Percentiles rank a stretch among this genome's conserved stretches.
These are phyloP conservation scores for Gastrodia elata DNA, from an alignment of 106 monocot species.

Conservation along the genomic window DNA sequence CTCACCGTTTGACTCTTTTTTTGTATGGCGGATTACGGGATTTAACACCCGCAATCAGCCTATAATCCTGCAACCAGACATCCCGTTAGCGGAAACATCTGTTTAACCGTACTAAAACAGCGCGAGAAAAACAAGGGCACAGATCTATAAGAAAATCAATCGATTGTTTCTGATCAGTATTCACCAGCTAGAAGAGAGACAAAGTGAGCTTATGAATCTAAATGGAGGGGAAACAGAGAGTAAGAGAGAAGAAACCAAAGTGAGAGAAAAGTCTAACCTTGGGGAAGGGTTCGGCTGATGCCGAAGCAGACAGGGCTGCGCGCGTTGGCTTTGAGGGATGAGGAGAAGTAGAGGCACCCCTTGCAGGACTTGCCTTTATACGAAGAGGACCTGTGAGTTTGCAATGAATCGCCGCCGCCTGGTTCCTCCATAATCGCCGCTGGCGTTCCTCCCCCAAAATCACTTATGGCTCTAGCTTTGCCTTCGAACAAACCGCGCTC, in stretches of 20 bases:
- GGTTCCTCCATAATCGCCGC: constrained; percentile 8
- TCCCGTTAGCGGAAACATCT: not conserved
- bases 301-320: constrained; percentile 70
- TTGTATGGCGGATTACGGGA: not conserved
- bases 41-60: not conserved
- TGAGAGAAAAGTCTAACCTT: constrained; percentile 32
- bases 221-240: not conserved
- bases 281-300: constrained; percentile 52
- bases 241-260: not conserved
- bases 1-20: too few relatives aligned
- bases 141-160: not conserved
- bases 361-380: constrained; percentile 81
- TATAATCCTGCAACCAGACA: not conserved
- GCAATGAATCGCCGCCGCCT: not conserved
- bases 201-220: not conserved
- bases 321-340: constrained; percentile 36
- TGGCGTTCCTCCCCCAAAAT: too few relatives aligned
- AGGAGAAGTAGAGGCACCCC: constrained; percentile 86
- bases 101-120: not conserved
- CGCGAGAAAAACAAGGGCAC: not conserved
- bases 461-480: not conserved
- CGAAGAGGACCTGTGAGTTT: constrained; percentile 1
- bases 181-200: not conserved
- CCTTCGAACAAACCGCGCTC: not conserved
- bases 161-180: not conserved